Evolutionary conservation across 2,329 filamentous ascomycete species (phyloP).

Genomic region (Coniochaeta ligniaria): DNA sequence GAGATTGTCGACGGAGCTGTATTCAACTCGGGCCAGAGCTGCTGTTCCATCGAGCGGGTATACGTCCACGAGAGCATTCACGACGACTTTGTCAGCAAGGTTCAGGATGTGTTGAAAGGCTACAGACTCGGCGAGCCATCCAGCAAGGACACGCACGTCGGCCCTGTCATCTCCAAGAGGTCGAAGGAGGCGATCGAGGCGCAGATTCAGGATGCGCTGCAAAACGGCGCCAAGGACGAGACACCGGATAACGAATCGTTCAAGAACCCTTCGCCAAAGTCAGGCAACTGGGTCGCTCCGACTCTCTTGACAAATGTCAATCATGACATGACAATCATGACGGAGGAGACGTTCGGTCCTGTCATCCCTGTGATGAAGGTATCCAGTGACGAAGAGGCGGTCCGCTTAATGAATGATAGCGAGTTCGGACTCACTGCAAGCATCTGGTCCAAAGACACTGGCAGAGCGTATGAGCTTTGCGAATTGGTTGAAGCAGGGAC

Average conservation of each 20-base stretch:
- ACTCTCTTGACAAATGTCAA: constrained; percentile 73
- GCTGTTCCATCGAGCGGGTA: constrained; percentile 85
- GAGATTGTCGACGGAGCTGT: constrained; percentile 95
- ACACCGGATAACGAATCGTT: constrained; percentile 81
- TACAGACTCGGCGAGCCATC: constrained; percentile 88
- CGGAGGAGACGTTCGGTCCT: constrained; percentile 89
- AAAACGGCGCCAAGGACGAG: constrained; percentile 74
- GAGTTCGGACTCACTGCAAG: constrained; percentile 93
- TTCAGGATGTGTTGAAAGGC: constrained; percentile 70
- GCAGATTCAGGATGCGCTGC: constrained; percentile 76
- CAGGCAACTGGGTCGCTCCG: constrained; percentile 81
- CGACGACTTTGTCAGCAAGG: constrained; percentile 71
- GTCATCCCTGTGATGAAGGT: constrained; percentile 89
- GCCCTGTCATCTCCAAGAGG: constrained; percentile 78
- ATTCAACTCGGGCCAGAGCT: constrained; percentile 98
- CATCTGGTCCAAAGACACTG: constrained; percentile 89
- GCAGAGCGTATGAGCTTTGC: constrained; percentile 66
- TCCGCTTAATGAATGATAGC: constrained; percentile 87
- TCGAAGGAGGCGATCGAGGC: constrained; percentile 69
- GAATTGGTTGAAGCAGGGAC: constrained; percentile 86
- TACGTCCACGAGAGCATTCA: constrained; percentile 85
- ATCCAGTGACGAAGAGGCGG: constrained; percentile 69
- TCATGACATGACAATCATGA: constrained; percentile 85
- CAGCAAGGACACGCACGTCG: constrained; percentile 71
- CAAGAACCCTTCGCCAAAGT: constrained; percentile 56